Conservation (phyloP, 75 land plant species). For the Pinus taeda region DNA sequence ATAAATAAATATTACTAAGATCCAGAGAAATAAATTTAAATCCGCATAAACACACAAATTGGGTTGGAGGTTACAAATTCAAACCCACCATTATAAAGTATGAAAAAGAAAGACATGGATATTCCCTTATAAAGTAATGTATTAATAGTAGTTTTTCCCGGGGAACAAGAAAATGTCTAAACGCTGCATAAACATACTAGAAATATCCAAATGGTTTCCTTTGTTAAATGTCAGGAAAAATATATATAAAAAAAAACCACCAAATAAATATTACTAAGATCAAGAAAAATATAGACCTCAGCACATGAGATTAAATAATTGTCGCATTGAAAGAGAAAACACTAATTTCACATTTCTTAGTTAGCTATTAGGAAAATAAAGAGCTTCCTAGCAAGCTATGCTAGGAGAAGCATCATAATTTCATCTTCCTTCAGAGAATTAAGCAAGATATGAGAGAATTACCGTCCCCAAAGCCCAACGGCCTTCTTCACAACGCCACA, state of each 20-base stretch:
- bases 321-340: too few relatives aligned
- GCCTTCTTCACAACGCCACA: constrained; percentile 71
- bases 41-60: not conserved
- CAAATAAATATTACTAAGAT: too few relatives aligned
- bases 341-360: too few relatives aligned
- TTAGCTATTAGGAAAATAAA: too few relatives aligned
- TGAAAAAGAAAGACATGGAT: not conserved
- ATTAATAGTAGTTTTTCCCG: too few relatives aligned
- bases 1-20: not conserved
- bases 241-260: too few relatives aligned
- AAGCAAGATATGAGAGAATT: not conserved
- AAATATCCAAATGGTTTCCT: too few relatives aligned
- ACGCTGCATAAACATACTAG: not conserved
- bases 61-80: not conserved
- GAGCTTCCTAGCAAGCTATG: too few relatives aligned
- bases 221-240: too few relatives aligned
- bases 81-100: not conserved
- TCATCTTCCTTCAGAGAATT: not conserved
- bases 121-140: not conserved
- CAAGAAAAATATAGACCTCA: too few relatives aligned
- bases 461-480: constrained; percentile 67
- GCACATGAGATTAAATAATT: too few relatives aligned
- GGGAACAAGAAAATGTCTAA: not conserved
- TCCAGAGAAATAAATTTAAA: not conserved
- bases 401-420: not conserved